Base-by-base conservation (phyloP, 306 rosid species). In the Albizia julibrissin region DNA sequence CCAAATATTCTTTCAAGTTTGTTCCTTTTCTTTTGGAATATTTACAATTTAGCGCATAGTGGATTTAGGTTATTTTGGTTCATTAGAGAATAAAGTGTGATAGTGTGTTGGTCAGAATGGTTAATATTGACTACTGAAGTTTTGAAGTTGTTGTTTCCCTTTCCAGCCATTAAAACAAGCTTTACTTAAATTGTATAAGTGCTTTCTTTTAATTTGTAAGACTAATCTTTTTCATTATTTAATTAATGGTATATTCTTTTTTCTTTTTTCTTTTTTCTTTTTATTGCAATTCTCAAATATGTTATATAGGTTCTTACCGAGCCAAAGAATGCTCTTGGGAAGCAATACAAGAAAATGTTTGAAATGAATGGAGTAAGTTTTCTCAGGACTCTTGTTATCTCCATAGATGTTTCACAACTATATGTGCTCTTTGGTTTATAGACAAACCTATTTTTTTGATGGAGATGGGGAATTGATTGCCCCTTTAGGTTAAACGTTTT, bases 251-350 rank as follows among this genome's bases (percentile, higher is more conserved):
- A 29, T 56, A 44, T 12, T 56, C 18, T 49, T 68, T 34, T 29
- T 31, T 56, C 74, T 31, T 68, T 34, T 29, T 31, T 56, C 74
- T 31, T 27, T 24, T 56, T 74, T 52, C 44, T 40, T 81, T 86
- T 79, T 58, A 34, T 27, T 37, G 49, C 77, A 61, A 80, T 37
- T 75, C 61, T 40, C 22, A 83, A 37, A 58, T 77, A 33, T 76
- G 44, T 76, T 80, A 52, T 70, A 26, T 80, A 96, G 99, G 99
- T 93, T 65, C 90, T 96, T 68, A 93, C 92, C 40, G 99, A 96
- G 80, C 98, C 98, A 12, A 96, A 92, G 86, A 96, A 94, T 88
- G 94, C 99, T 82, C 87, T 96, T 18, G 99, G 98, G 86, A 96
- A 96, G 90, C 98, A 96, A 84, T 96, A 96, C 89, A 92, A 85